Percentiles rank a stretch among this genome's conserved stretches.
phyloP scores from a whole-genome alignment of 176 grass and related monocot genomes.

The Neostapfia colusana region DNA sequence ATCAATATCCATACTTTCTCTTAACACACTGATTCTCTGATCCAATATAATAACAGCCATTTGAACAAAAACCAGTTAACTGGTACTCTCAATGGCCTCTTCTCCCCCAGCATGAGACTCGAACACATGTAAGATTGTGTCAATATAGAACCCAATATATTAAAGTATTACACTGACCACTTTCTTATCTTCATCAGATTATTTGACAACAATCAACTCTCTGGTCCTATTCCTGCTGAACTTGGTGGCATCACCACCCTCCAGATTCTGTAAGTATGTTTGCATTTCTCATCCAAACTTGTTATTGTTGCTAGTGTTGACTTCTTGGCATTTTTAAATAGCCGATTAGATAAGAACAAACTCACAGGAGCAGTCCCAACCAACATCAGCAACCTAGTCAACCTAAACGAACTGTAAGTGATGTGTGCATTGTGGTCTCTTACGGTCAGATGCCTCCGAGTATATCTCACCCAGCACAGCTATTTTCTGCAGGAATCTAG shows the following conservation, averaged over 20 bases:
- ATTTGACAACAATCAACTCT: constrained; percentile 55
- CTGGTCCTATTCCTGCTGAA: constrained; percentile 41
- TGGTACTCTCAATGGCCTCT: constrained; percentile 41
- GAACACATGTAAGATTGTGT: constrained; percentile 49
- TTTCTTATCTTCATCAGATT: constrained; percentile 40
- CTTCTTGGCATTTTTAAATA: constrained; percentile 25
- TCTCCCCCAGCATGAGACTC: constrained; percentile 46
- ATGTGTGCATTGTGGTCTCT: not conserved
- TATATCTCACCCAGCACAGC: constrained; percentile 18
- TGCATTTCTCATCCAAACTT: constrained; percentile 21
- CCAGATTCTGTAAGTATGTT: constrained; percentile 43
- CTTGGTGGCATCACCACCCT: constrained; percentile 39
- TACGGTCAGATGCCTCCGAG: not conserved
- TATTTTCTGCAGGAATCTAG: constrained; percentile 60
- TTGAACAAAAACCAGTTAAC: constrained; percentile 50
- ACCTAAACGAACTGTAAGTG: constrained; percentile 54
- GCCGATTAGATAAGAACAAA: constrained; percentile 54
- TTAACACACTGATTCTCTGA: not conserved
- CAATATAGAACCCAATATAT: not conserved
- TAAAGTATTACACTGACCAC: not conserved
- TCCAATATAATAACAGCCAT: constrained; percentile 42
- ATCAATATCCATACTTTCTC: not conserved
- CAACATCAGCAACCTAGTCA: constrained; percentile 45
- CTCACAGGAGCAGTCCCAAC: constrained; percentile 39
- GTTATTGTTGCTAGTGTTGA: constrained; percentile 26